Base-by-base conservation (phyloP, 257 asterid genomes). In the Penstemon newberryi region DNA sequence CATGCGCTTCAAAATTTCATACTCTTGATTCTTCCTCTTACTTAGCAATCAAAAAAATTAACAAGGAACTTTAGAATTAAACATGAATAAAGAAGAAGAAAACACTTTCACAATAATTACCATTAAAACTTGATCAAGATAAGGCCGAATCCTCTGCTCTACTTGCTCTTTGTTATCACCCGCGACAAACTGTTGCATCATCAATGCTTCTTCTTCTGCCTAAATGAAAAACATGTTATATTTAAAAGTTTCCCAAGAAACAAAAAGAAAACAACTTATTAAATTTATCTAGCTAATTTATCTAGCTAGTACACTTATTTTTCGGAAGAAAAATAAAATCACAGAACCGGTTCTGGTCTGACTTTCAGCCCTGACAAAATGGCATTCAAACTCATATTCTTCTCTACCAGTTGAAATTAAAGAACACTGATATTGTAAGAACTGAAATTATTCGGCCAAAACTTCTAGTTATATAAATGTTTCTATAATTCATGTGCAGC, bases 191-290 rank as follows among this genome's bases (percentile, higher is more conserved):
- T 83, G 89, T 73, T 92, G 96, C 96, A 79, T 85, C 97, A 88
- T 86, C 59, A 89, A 78, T 45, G 95, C 94, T 38, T 92, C 98
- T 84, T 92, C 97, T 85, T 88, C 97, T 5, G 91, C 98, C 98
- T 92, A 84, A 19, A 74, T 9, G 39, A 72, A 78, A 79, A 56
- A 45, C n/a, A 69, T 13, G 60, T 6, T 52, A 63, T 64, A 40
- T 46, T 58, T 46, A 56, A 64, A 15, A 70, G 33, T 46, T 61
- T 63, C 58, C 66, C 67, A 71, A 73, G 46, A 71, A 25, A 9
- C 36, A 50, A 69, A 61, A 65, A 42, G 15, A 19, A 19, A 50
- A 38, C 45, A 64, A 63, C 25, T 68, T 12, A 19, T 37, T 5
- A 51, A 58, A 50, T 73, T 19, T 45, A 73, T 64, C 54, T 3